phyloP scores from a whole-genome alignment of 2,329 filamentous ascomycete species.

The Monosporascus sp. region DNA sequence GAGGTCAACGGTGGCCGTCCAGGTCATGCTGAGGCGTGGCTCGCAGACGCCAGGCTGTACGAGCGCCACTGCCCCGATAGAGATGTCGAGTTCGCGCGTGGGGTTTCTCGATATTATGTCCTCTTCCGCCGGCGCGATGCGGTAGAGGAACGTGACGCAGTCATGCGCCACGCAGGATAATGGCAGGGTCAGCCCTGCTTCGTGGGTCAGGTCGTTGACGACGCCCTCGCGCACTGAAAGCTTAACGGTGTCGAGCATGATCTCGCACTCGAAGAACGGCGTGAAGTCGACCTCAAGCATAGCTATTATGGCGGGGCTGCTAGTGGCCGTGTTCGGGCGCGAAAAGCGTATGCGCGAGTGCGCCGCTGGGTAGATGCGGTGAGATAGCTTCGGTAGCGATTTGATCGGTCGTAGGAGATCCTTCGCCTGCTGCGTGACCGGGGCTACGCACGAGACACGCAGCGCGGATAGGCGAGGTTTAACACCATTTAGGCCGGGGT shows the following conservation, averaged over 20 bases:
- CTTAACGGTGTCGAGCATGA: constrained; percentile 55
- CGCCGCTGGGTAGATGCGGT: constrained; percentile 62
- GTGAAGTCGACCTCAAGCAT: constrained; percentile 72
- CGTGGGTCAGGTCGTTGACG: constrained; percentile 52
- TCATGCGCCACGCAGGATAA: constrained; percentile 65
- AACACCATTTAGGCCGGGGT: constrained; percentile 56
- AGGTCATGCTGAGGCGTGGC: constrained; percentile 59
- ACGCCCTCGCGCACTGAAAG: constrained; percentile 53
- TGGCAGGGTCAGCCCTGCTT: constrained; percentile 47
- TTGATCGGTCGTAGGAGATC: constrained; percentile 60
- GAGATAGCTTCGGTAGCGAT: constrained; percentile 56
- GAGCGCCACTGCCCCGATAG: constrained; percentile 55
- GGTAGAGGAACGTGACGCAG: constrained; percentile 71
- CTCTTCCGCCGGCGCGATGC: constrained; percentile 49
- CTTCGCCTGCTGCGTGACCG: constrained; percentile 54
- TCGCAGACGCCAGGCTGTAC: constrained; percentile 52
- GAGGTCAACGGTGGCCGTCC: constrained; percentile 67
- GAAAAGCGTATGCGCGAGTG: constrained; percentile 71
- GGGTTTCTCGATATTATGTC: constrained; percentile 41
- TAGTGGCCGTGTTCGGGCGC: constrained; percentile 52
- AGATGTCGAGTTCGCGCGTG: constrained; percentile 51
- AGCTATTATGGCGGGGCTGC: constrained; percentile 59
- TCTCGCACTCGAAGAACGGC: constrained; percentile 60
- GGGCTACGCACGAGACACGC: constrained; percentile 69
- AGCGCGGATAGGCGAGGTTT: constrained; percentile 66